Evolutionary conservation across 2,329 filamentous ascomycete species (phyloP), one percentile per base, ranked within the genome.

Genomic region (Ophiostoma perfectum): DNA sequence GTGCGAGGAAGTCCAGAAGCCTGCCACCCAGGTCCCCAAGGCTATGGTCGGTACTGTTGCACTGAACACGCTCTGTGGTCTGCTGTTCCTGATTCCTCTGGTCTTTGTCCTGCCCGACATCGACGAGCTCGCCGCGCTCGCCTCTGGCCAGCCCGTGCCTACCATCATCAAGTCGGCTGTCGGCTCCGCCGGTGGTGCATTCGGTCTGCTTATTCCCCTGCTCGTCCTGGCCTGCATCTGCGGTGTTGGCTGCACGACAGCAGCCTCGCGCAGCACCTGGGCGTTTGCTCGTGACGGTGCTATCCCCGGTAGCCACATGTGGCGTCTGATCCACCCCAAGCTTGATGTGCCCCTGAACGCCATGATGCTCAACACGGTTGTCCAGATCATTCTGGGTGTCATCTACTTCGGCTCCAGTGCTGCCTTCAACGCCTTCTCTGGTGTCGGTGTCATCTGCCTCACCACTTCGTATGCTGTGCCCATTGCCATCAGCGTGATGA

Each of bases 361-460:
- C 41, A 64, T 64, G 63, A 5, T 64, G n/a, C 63, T 64, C 42
- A 64, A 64, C 63, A 64, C 63, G 0, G 42, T 4, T 5, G 63
- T 64, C n/a, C 63, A 64, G 63, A 36, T 64, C 27, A n/a, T 64
- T 18, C 63, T 64, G 9, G 63, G 63, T n/a, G 63, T 64, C 41
- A 64, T 64, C 63, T 64, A 64, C 63, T 64, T 64, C 47, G 63
- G 63, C 63, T 64, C 63, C n/a, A 64, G 63, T 42, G 63, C 63
- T 5, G 63, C 63, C 41, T 64, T 64, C 18, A 64, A 64, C 63
- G 63, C 63, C 5, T 64, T 64, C 18, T 44, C 63, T 9, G 42
- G 63, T 11, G 63, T 64, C 42, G 63, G 63, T 12, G 63, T 64
- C 41, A 64, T 64, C 63, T 64, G 63, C 63, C 63, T 64, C 41